Evolutionary conservation across 768 basidiomycete genomes (phyloP), one percentile per base, ranked within the genome.

Genomic region (Pulveroboletus sp.): DNA sequence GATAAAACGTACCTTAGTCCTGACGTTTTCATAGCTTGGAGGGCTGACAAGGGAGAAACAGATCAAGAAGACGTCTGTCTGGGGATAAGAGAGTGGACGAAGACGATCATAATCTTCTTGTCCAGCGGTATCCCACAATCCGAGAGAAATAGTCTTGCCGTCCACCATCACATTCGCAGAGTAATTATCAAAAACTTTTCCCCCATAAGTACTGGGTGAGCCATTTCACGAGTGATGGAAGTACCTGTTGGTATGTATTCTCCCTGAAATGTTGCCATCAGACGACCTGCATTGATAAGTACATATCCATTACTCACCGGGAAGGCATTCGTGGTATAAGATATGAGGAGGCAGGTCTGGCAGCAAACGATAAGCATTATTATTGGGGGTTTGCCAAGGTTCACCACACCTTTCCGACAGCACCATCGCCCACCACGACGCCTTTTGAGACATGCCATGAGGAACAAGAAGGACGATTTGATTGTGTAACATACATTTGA

Each of bases 41-140:
- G 96, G 96, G 65, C 89, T 92, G 67, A 98, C 95, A 54, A 99
- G 81, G 42, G 93, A 95, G 76, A 99, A 99, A 71, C 96, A 99
- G 68, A 99, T 94, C 72, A 99, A 77, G 76, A 99, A 99, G 51
- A 99, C 93, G 69, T 99, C 95, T 36, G 96, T 98, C 73, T 98
- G 96, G 22, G 96, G 96, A 74, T 99, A 99, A 55, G 92, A 95
- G 61, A 99, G 80, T 44, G 96, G 96, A 60, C 96, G 86, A 60
- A 99, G 87, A 37, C 96, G 87, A 73, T 95, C 93, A 68, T 95
- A 99, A 76, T 99, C 95, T 71, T 99, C 96, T 73, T 99, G 96
- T 58, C 96, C 96, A 30, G 96, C 96, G n/a, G 96, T 99, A 80
- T 99, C 96, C 96, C 96, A 99, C 49, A 99, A 77, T 43, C 95